phyloP scores from a whole-genome alignment of 768 basidiomycete species.

The Russula virescens region DNA sequence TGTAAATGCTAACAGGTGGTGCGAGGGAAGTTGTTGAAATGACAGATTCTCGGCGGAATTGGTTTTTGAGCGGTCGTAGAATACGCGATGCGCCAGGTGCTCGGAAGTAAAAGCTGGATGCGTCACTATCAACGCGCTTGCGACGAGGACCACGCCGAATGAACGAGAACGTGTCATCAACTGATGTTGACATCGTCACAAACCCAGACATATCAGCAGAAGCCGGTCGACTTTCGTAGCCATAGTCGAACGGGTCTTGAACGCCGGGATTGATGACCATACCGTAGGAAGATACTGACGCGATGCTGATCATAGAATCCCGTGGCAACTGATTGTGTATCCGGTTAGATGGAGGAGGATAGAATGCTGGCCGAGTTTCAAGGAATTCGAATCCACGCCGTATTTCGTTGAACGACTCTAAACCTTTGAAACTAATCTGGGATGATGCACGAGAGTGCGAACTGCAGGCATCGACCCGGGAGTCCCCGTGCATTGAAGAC shows the following conservation, averaged over 20 bases:
- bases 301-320: slow-evolving; percentile 66
- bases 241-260: slow-evolving; percentile 72
- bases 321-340: slow-evolving; percentile 41
- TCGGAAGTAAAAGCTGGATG: slow-evolving; percentile 72
- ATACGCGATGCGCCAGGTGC: slow-evolving; percentile 31
- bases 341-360: slow-evolving; percentile 43
- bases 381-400: slow-evolving; percentile 72
- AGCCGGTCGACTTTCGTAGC: slow-evolving; percentile 44
- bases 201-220: slow-evolving; percentile 57
- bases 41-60: slow-evolving; percentile 53
- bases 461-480: slow-evolving; percentile 23
- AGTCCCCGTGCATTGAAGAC: slow-evolving; percentile 27
- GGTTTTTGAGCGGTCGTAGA: slow-evolving; percentile 37
- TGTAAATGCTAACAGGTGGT: slow-evolving; percentile 69
- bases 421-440: slow-evolving; percentile 59
- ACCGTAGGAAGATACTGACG: slow-evolving; percentile 77
- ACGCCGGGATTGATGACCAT: slow-evolving; percentile 56
- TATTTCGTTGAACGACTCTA: slow-evolving; percentile 75
- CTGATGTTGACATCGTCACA: slow-evolving; percentile 35
- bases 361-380: slow-evolving; percentile 56
- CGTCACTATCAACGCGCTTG: slow-evolving; percentile 64
- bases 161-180: slow-evolving; percentile 76
- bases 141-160: slow-evolving; percentile 36
- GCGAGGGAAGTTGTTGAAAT: slow-evolving; percentile 48
- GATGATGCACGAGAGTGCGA: slow-evolving; percentile 40